Conservation (phyloP, 306 rosid species). For the Myrica gale region DNA sequence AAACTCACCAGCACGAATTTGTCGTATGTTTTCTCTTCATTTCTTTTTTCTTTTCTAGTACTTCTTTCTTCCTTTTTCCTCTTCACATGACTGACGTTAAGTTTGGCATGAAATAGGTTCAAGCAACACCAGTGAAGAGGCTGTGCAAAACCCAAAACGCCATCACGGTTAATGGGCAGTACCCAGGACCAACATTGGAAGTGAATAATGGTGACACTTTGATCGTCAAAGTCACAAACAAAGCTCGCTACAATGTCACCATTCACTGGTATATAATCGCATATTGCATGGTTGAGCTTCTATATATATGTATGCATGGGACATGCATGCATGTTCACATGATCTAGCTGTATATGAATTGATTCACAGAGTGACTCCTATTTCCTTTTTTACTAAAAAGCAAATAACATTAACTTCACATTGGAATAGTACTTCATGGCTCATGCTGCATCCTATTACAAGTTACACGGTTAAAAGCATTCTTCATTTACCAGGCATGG, state of each 20-base stretch:
- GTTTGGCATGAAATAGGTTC: conserved; percentile 43
- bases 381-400: too few relatives aligned
- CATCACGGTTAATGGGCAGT: conserved; percentile 87
- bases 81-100: neutral
- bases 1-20: conserved; percentile 65
- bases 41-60: neutral
- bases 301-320: too few relatives aligned
- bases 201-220: conserved; percentile 78
- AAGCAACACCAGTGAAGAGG: conserved; percentile 98
- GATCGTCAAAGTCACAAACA: conserved; percentile 68
- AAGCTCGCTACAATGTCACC: conserved; percentile 80
- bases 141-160: conserved; percentile 82
- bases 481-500: conserved; percentile 62
- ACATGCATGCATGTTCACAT: too few relatives aligned
- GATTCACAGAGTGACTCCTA: too few relatives aligned
- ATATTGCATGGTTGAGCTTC: too few relatives aligned
- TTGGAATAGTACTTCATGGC: too few relatives aligned
- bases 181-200: conserved; percentile 91
- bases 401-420: neutral
- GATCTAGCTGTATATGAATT: too few relatives aligned
- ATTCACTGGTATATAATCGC: conserved; percentile 62
- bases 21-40: conserved; percentile 51
- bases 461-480: neutral
- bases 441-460: neutral
- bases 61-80: neutral